Evolutionary conservation across 805 yeast species (phyloP).

Genomic region (Myxozyma vanderwaltii): DNA sequence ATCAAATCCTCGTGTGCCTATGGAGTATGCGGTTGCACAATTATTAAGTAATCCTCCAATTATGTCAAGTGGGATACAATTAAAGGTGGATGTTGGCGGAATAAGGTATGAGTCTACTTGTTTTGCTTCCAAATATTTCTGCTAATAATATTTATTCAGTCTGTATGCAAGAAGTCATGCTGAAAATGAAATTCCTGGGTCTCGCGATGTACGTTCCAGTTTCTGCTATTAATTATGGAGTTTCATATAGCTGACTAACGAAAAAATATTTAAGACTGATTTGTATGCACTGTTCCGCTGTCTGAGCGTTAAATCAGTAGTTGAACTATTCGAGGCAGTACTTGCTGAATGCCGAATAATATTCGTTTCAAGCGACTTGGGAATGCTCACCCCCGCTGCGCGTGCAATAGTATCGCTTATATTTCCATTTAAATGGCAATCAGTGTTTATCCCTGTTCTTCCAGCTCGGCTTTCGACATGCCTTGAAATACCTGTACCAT

Average conservation of each 20-base stretch:
- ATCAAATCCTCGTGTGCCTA: slow-evolving; percentile 21
- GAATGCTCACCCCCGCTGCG: slow-evolving; percentile 24
- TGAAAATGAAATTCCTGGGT: slow-evolving; percentile 22
- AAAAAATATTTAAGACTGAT: slow-evolving; percentile 12
- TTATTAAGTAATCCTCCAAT: slow-evolving; percentile 11
- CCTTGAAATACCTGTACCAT: slow-evolving; percentile 34
- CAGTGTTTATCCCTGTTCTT: slow-evolving; percentile 32
- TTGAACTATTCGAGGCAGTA: slow-evolving; percentile 32
- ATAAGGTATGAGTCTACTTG: slow-evolving; percentile 8
- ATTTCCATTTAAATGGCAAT: slow-evolving; percentile 32
- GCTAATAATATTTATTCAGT: background rate
- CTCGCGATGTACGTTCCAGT: slow-evolving; percentile 22
- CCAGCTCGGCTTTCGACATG: slow-evolving; percentile 29
- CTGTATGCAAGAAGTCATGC: slow-evolving; percentile 27
- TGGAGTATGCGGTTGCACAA: slow-evolving; percentile 31
- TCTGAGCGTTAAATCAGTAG: slow-evolving; percentile 13
- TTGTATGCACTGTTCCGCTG: slow-evolving; percentile 30
- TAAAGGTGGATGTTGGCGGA: slow-evolving; percentile 17
- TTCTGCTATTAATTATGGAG: background rate
- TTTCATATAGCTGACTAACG: background rate
- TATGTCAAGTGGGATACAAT: background rate
- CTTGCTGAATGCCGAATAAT: slow-evolving; percentile 29
- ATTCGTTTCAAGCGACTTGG: slow-evolving; percentile 24
- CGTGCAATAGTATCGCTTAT: slow-evolving; percentile 25
- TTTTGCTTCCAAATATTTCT: background rate